Base-by-base conservation (phyloP, 768 basidiomycete genomes). In the Kwoniella sp. region DNA sequence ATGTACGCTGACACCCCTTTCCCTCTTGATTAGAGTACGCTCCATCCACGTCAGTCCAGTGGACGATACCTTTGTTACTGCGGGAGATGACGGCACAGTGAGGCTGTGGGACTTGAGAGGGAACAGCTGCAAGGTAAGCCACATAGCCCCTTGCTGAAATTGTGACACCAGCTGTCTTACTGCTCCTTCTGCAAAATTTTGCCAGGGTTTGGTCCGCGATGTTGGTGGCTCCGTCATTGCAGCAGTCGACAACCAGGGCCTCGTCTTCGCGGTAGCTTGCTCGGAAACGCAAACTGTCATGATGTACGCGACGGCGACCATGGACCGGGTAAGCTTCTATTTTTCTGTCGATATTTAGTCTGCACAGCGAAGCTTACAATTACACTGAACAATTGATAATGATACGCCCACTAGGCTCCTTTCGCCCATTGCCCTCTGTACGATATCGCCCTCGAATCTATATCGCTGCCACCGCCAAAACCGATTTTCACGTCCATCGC, bases 41-140 rank as follows among this genome's bases (percentile, higher is more conserved):
- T 95, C 94, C 0, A 82, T 99, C 12, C 90, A 94, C 77, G 87
- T 98, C 60, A 92, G 90, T 0, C 96, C 96, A 0, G 84, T 89
- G 0, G 91, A 97, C 74, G 94, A 98, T 73, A 90, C 90, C 0
- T 98, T 99, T 83, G 89, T 99, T 85, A 96, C 95, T 12, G 90
- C 88, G 1, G 91, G 94, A 0, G 83, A 91, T 77, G 96, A 99
- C 83, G 91, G 89, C 73, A 97, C 93, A 1, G 94, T 98, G 21
- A 87, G 95, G 26, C 81, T 98, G 19, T 99, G 96, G 96, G 96
- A 99, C 80, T 84, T 97, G 44, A 88, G 94, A 49, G 83, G 87
- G 13, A 86, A 88, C 0, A 82, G 83, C 24, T 92, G 91, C 76
- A 85, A 89, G 60, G 82, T 83, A 37, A 50, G 82, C 63, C n/a